Percentiles rank a stretch among this genome's conserved stretches.
phyloP scores from a whole-genome alignment of 2,329 filamentous ascomycete genomes.

The Phyllosticta paracitricarpa region DNA sequence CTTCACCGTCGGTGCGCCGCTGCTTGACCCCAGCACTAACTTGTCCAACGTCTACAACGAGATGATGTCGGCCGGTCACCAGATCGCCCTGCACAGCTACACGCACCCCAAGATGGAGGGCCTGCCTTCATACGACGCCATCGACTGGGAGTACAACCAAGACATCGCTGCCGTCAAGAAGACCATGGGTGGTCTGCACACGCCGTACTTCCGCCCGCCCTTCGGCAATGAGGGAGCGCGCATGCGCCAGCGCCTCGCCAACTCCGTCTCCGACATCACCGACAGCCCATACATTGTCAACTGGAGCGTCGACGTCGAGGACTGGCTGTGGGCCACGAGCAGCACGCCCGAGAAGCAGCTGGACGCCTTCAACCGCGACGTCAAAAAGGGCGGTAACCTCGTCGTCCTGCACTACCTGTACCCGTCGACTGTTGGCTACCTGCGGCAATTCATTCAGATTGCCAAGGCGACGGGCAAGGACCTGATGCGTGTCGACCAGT shows the following conservation, averaged over 20 bases:
- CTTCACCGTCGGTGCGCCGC: constrained; percentile 57
- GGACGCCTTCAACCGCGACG: constrained; percentile 53
- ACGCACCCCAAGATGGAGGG: constrained; percentile 60
- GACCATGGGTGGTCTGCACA: constrained; percentile 26
- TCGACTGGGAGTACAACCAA: constrained; percentile 53
- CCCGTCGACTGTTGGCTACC: constrained; percentile 52
- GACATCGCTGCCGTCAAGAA: constrained; percentile 41
- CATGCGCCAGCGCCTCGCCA: constrained; percentile 52
- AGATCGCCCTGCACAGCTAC: constrained; percentile 58
- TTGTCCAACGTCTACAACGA: constrained; percentile 54
- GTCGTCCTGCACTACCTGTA: constrained; percentile 63
- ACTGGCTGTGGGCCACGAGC: constrained; percentile 57
- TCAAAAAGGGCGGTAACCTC: constrained; percentile 52
- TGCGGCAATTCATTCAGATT: constrained; percentile 54
- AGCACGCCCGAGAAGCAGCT: constrained; percentile 56
- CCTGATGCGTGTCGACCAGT: constrained; percentile 58
- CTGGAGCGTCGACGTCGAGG: constrained; percentile 62
- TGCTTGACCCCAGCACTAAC: constrained; percentile 50
- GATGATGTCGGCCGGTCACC: constrained; percentile 53
- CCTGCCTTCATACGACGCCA: constrained; percentile 41
- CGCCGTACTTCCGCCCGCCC: constrained; percentile 56
- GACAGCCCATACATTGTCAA: constrained; percentile 50
- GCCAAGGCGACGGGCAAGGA: constrained; percentile 54
- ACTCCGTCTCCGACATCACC: constrained; percentile 26
- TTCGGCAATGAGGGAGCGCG: constrained; percentile 59